Base-by-base conservation (phyloP, 2,329 filamentous ascomycete genomes). In the Penicillium paneum region DNA sequence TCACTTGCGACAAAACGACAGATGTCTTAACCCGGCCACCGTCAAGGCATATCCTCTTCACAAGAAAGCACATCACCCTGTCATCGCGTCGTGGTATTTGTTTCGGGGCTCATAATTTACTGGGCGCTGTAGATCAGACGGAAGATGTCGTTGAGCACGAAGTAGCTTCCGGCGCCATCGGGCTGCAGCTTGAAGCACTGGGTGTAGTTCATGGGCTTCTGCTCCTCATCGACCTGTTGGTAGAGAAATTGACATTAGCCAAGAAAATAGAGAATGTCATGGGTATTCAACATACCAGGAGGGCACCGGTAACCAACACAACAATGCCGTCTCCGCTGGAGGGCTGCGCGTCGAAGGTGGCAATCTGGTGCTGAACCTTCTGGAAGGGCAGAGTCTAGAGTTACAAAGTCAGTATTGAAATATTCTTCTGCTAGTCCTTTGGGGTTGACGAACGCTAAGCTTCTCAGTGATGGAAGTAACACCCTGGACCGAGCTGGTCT, bases 111-210 rank as follows among this genome's bases (percentile, higher is more conserved):
- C 15, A 17, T 29, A 36, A 41, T 57, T 61, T 58, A 64, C 29
- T 49, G 38, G 49, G 55, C 55, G 26, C 66, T 60, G 76, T 89
- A 93, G 65, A 96, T 83, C 59, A 97, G 84, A 78, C 90, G 90
- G 86, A 97, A 97, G 73, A 97, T 78, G 75, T 97, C 93, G 81
- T 97, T 97, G 79, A 87, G 87, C 72, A 97, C 89, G 74, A 84
- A 97, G 80, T 88, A 96, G 76, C 81, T 85, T 65, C 85, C 87
- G 47, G 68, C 63, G 28, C 76, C 76, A 52, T 91, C 88, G 57
- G 85, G 86, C 62, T 85, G 76, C 59, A 97, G 87, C 76, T 95
- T 89, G 83, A 97, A 97, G 53, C 83, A 78, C 79, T 97, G 92
- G 53, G 87, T 87, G 78, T 92, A 99, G 82, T 84, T 91, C 88